Percentiles rank a stretch among this genome's conserved stretches.
These are phyloP conservation scores for Fraxinus nigra DNA, from an alignment of 305 asterid genomes.

Conservation along the genomic window DNA sequence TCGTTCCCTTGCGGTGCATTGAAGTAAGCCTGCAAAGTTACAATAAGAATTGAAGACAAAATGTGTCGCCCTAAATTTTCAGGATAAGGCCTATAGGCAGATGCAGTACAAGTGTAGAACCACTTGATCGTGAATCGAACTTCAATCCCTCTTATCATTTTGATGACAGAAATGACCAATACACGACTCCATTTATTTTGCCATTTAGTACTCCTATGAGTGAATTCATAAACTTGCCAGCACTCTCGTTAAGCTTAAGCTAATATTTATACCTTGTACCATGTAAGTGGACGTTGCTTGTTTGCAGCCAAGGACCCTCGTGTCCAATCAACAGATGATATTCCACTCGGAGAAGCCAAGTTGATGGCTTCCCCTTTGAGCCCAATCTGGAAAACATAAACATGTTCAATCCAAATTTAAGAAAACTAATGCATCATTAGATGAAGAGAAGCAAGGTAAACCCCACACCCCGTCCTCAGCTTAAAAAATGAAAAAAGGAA, in stretches of 20 bases:
- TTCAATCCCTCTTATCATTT: not conserved
- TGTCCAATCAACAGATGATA: constrained; percentile 60
- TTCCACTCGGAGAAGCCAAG: constrained; percentile 58
- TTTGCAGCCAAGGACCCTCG: constrained; percentile 42
- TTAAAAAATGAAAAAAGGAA: not conserved
- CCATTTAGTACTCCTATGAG: not conserved
- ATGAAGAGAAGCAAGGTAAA: constrained; percentile 7
- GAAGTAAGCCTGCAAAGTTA: constrained; percentile 65
- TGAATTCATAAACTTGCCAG: not conserved
- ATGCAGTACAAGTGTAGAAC: not conserved
- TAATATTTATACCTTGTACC: constrained; percentile 76
- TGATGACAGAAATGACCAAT: not conserved
- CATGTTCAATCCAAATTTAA: not conserved
- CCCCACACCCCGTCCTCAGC: not conserved
- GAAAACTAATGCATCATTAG: constrained; percentile 11
- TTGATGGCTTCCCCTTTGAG: constrained; percentile 78
- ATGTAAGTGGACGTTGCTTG: constrained; percentile 65
- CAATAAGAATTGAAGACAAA: not conserved
- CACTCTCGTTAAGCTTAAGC: not conserved
- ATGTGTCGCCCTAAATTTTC: not conserved
- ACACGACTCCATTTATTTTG: not conserved
- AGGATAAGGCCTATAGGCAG: not conserved
- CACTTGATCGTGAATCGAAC: not conserved
- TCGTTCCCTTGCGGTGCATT: constrained; percentile 62
- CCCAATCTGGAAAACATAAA: constrained; percentile 53